These are phyloP conservation scores for Davidsoniella virescens DNA, from an alignment of 2,329 filamentous ascomycete genomes.

Conservation along the genomic window DNA sequence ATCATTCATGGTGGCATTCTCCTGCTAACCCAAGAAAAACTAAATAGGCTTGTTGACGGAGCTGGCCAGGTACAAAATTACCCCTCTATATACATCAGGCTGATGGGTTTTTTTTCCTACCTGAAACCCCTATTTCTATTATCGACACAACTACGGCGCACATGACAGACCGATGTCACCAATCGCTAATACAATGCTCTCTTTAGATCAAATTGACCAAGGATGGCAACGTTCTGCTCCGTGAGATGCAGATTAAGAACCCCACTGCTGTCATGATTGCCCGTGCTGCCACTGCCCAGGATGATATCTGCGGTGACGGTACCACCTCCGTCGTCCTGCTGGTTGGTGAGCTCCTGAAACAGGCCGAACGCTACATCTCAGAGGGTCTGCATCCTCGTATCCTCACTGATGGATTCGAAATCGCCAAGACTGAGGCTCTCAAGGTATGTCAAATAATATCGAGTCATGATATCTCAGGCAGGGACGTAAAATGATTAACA, in stretches of 20 bases:
- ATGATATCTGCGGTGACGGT: constrained; percentile 95
- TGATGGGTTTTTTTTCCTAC: background rate
- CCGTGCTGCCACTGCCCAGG: constrained; percentile 82
- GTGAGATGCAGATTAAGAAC: constrained; percentile 91
- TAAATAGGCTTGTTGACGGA: constrained; percentile 47
- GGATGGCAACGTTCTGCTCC: constrained; percentile 76
- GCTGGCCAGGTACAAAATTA: constrained; percentile 42
- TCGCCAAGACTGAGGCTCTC: constrained; percentile 82
- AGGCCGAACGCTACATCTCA: constrained; percentile 88
- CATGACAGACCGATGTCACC: constrained; percentile 16
- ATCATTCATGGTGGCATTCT: background rate
- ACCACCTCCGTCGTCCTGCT: constrained; percentile 92
- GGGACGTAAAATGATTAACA: constrained; percentile 7
- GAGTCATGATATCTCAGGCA: constrained; percentile 7
- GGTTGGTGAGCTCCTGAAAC: constrained; percentile 93
- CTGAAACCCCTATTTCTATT: background rate
- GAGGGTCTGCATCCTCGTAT: constrained; percentile 95
- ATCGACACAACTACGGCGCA: background rate
- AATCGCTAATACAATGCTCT: constrained; percentile 1
- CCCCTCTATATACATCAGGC: constrained; percentile 16
- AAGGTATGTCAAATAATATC: constrained; percentile 40
- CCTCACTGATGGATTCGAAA: constrained; percentile 93
- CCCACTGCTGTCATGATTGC: constrained; percentile 82
- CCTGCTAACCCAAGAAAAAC: constrained; percentile 16
- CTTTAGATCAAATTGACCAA: constrained; percentile 91